phyloP scores from a whole-genome alignment of 345 rosid genomes.

The Barbarea vulgaris region DNA sequence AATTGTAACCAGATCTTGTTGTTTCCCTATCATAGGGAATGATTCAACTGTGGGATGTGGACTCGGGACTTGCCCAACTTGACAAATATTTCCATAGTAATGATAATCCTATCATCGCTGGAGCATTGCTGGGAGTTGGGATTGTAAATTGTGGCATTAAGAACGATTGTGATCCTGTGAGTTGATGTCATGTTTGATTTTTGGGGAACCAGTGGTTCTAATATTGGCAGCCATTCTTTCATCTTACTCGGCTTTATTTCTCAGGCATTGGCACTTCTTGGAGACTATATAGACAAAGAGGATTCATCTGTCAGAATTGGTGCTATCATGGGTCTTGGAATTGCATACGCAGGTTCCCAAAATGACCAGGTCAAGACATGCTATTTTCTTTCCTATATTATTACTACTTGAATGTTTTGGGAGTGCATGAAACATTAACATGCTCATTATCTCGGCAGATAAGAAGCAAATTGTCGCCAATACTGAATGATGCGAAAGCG shows the following conservation, averaged over 20 bases:
- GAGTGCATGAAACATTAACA: constrained; percentile 7
- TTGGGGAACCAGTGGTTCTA: background rate
- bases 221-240: background rate
- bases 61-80: constrained; percentile 85
- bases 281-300: constrained; percentile 73
- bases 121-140: constrained; percentile 94
- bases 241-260: constrained; percentile 38
- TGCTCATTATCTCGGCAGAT: constrained; percentile 52
- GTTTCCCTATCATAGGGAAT: constrained; percentile 61
- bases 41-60: constrained; percentile 97
- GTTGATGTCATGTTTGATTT: constrained; percentile 37
- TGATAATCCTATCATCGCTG: constrained; percentile 84
- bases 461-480: constrained; percentile 58
- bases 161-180: constrained; percentile 93
- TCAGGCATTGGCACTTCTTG: constrained; percentile 89
- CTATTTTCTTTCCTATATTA: background rate
- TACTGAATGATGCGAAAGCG: constrained; percentile 68
- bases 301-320: constrained; percentile 88
- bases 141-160: constrained; percentile 81
- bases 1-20: constrained; percentile 8
- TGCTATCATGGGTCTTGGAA: constrained; percentile 96
- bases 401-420: constrained; percentile 22
- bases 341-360: constrained; percentile 92
- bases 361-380: constrained; percentile 60
- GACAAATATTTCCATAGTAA: constrained; percentile 91